These are phyloP conservation scores for Articulospora tetracladia DNA, from an alignment of 495 filamentous ascomycete genomes.

Conservation along the genomic window DNA sequence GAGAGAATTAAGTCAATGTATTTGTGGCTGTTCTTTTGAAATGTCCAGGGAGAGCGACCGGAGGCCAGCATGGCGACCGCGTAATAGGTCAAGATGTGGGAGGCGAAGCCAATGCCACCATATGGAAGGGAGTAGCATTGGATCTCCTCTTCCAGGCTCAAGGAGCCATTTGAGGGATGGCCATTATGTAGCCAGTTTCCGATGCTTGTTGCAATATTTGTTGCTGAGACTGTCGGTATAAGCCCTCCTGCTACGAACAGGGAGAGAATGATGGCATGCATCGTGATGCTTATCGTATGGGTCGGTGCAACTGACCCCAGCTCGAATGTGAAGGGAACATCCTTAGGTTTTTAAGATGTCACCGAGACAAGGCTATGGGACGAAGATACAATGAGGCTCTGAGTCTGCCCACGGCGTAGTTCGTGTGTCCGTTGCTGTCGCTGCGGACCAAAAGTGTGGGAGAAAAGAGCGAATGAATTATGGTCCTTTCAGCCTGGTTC, in stretches of 20 bases:
- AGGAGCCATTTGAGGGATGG: conserved; percentile 13
- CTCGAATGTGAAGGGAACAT: background rate
- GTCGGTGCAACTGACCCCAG: background rate
- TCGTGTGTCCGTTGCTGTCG: background rate
- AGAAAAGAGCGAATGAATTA: background rate
- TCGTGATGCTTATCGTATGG: background rate
- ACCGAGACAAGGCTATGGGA: background rate
- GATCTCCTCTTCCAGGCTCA: conserved; percentile 24
- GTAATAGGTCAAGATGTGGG: conserved; percentile 32
- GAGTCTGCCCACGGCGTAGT: background rate
- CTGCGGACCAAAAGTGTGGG: background rate
- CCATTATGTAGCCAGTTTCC: conserved; percentile 4
- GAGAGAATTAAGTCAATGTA: conserved; percentile 20
- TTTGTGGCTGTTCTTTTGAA: conserved; percentile 14
- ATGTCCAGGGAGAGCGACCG: conserved; percentile 17
- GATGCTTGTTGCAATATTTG: background rate
- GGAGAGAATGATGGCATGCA: background rate
- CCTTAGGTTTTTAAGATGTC: background rate
- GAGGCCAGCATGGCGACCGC: conserved; percentile 26
- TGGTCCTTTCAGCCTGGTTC: background rate
- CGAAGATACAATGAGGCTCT: too few species aligned
- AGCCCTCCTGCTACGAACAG: background rate
- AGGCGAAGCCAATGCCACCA: conserved; percentile 33
- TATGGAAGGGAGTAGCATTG: conserved; percentile 34
- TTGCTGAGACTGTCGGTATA: background rate